Evolutionary conservation across 2,329 filamentous ascomycete species (phyloP).

Genomic region (Sarocladium oryzae): DNA sequence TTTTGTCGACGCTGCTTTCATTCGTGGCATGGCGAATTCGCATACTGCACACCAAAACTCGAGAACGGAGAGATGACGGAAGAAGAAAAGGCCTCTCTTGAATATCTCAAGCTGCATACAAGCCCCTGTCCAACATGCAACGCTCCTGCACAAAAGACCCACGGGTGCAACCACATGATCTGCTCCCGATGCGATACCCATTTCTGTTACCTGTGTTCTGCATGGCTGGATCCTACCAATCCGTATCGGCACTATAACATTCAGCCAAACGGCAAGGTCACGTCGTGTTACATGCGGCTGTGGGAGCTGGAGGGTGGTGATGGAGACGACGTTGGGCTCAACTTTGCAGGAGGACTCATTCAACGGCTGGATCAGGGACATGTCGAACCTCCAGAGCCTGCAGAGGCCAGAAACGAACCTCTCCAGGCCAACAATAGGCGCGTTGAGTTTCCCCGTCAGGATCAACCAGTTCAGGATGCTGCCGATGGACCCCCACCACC

Average conservation of each 20-base stretch:
- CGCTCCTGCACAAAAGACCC: constrained; percentile 79
- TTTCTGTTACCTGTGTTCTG: constrained; percentile 90
- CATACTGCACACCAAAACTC: constrained; percentile 60
- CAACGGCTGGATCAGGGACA: constrained; percentile 12
- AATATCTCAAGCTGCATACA: constrained; percentile 76
- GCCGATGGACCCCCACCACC: constrained; percentile 19
- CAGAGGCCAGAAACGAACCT: neutral
- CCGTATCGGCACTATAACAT: constrained; percentile 88
- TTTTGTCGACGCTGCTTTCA: constrained; percentile 68
- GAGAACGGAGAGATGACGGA: constrained; percentile 65
- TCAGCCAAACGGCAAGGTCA: constrained; percentile 41
- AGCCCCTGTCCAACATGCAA: constrained; percentile 85
- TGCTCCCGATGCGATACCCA: constrained; percentile 86
- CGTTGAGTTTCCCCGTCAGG: constrained; percentile 3
- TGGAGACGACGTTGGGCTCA: constrained; percentile 44
- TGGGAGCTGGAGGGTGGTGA: constrained; percentile 89
- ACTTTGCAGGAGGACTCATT: constrained; percentile 33
- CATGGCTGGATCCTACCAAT: constrained; percentile 75
- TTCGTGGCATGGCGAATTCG: constrained; percentile 90
- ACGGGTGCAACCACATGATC: constrained; percentile 96
- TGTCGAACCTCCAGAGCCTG: constrained; percentile 10
- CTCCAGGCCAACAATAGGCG: neutral
- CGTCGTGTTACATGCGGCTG: constrained; percentile 73
- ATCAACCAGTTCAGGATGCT: constrained; percentile 23
- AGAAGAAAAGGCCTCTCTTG: constrained; percentile 79